Base-by-base conservation (phyloP, 2,329 filamentous ascomycete species). In the Byssoonygena ceratinophila region DNA sequence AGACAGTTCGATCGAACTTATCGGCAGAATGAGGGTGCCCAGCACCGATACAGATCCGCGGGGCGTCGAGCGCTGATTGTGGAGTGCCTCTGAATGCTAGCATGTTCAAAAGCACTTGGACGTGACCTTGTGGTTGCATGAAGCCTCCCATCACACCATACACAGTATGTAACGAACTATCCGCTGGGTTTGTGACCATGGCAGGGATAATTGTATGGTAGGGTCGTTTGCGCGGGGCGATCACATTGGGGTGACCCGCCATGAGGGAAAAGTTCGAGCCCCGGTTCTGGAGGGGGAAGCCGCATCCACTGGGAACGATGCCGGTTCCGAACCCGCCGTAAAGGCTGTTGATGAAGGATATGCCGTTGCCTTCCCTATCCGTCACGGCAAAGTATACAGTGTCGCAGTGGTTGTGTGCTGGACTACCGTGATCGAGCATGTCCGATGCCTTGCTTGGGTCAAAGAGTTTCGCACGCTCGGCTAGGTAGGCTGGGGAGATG, bases 191-290 rank as follows among this genome's bases (percentile, higher is more conserved):
- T 0, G 92, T 97, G 16, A 91, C 81, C 67, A 97, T 78, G 0
- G 86, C 91, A 0, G 92, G 91, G 61, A 98, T 98, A 67, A 98
- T 97, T 51, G 92, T 98, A 69, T 97, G 92, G 70, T 97, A 98
- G 0, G 92, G 92, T 43, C 92, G 72, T 74, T 97, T 97, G 31
- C 82, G 75, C 0, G 89, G 87, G 6, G 80, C 86, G 12, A 94
- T 75, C 18, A 76, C 77, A 64, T 97, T 97, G 0, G 90, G 88
- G 63, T 95, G 90, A 1, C 72, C 72, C 0, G 75, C 66, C 6
- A 65, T 62, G 0, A 98, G 77, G 1, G 77, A 81, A 70, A 98
- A 97, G 66, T 91, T 92, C 36, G 84, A 82, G 6, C 87, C 92
- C 1, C 92, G 87, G 74, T 95, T 96, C 66, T 98, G 92, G 18